Evolutionary conservation across 805 yeast species (phyloP).

Genomic region (Teunomyces tritomae): DNA sequence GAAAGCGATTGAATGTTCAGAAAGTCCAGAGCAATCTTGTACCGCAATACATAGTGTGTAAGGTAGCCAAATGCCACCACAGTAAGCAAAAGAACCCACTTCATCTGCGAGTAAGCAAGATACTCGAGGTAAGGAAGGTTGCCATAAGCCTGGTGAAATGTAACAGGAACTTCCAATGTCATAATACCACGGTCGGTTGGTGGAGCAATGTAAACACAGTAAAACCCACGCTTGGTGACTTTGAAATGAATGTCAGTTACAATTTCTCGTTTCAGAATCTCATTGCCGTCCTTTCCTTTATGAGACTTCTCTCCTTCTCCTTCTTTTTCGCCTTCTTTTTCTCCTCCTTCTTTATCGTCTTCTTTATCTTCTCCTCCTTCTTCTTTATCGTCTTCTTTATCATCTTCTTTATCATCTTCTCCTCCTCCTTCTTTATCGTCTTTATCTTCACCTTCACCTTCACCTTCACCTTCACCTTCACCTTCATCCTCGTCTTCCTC

Average conservation of each 20-base stretch:
- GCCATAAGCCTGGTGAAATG: constrained; percentile 23
- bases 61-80: constrained; percentile 17
- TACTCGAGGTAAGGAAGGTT: constrained; percentile 19
- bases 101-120: constrained; percentile 14
- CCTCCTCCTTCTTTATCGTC: neutral
- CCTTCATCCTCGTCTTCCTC: neutral
- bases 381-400: neutral
- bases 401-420: constrained; percentile 6
- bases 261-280: neutral
- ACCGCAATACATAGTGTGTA: constrained; percentile 23
- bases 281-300: neutral
- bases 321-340: neutral
- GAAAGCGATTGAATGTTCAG: constrained; percentile 26
- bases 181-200: constrained; percentile 13
- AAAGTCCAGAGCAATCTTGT: constrained; percentile 26
- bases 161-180: constrained; percentile 16
- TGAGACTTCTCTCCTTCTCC: neutral
- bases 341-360: neutral
- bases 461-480: neutral
- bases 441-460: neutral
- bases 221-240: constrained; percentile 23
- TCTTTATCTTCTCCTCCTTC: neutral
- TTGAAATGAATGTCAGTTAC: constrained; percentile 9
- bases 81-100: constrained; percentile 14
- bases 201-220: constrained; percentile 31